Base-by-base conservation (phyloP, 2,329 filamentous ascomycete genomes). In the Macroventuria anomochaeta region DNA sequence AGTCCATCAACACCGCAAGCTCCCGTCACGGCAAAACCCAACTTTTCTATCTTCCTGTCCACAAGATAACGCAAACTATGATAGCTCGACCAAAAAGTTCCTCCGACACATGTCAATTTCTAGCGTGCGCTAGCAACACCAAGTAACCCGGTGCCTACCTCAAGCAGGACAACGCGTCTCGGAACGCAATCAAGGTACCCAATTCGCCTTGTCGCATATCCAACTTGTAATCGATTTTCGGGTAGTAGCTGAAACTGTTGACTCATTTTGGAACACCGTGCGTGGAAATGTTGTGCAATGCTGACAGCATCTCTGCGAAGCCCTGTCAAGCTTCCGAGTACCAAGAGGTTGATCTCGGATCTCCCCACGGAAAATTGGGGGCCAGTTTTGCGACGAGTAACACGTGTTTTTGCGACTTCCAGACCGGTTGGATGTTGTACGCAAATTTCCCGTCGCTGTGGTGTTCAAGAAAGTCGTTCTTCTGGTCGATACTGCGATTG, bases 331-430 rank as follows among this genome's bases (percentile, higher is more conserved):
- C 46, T 44, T 53, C 34, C 42, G 40, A 46, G 28, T 32, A 53
- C 46, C 46, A 53, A 58, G 49, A 36, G 34, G 58, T 40, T 53
- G 59, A 63, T 63, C 55, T 63, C 60, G 62, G 58, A 36, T 62
- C 54, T 57, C 62, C 55, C 54, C 33, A 58, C 58, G 56, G 60
- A 41, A 46, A 15, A 20, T 50, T 44, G 29, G 31, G 46, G 36
- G 33, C 13, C 25, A 37, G 25, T 21, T 20, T 44, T 54, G 39
- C 28, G 36, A 40, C 29, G 25, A 40, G 23, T 7, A 40, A 40
- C 32, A 41, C 37, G 48, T 39, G 41, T 52, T 48, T 28, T 18
- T 51, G 29, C 18, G 13, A 7, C 49, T 33, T 29, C 54, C 28
- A 53, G 56, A 46, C 37, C 32, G 39, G 32, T 32, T 48, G 41